Percentiles rank a stretch among this genome's conserved stretches.
These are phyloP conservation scores for Durusdinium trenchii DNA, from an alignment of 73 alveolate species.

Conservation along the genomic window DNA sequence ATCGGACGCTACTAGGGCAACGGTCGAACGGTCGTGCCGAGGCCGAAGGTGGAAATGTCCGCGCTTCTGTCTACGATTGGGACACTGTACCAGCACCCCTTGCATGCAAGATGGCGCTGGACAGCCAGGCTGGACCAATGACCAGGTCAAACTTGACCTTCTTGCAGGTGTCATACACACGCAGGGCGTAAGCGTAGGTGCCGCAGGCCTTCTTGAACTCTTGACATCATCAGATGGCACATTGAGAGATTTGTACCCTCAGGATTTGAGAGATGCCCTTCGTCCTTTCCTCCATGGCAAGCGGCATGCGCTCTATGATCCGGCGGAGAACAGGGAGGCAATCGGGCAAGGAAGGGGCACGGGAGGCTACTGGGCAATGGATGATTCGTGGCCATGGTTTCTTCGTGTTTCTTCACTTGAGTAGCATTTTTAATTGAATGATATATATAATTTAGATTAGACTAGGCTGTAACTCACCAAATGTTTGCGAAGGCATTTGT, in stretches of 20 bases:
- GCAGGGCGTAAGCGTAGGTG: no score
- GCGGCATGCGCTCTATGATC: constrained; percentile 4
- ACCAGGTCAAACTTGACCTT: neutral
- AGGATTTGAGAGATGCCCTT: neutral
- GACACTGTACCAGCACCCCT: neutral
- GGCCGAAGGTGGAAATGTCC: neutral
- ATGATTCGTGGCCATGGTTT: no score
- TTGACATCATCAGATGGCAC: neutral
- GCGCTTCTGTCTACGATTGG: neutral
- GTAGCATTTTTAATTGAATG: no score
- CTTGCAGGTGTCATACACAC: no score
- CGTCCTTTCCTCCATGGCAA: neutral
- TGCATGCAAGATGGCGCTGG: neutral
- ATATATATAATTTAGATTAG: no score
- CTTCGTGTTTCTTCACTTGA: no score
- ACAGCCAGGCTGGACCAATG: neutral
- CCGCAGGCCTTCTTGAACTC: neutral
- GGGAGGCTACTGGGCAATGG: no score
- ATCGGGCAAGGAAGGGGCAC: no score
- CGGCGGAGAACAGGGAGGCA: constrained; percentile 28
- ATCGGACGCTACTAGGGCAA: neutral
- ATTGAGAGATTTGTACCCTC: neutral
- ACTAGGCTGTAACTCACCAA: no score
- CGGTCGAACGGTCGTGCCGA: neutral
- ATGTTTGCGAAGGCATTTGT: no score